Evolutionary conservation across 192 early-diverging fungal species (phyloP), one percentile per base, ranked within the genome.

Genomic region (Backusella parvicylindrica): DNA sequence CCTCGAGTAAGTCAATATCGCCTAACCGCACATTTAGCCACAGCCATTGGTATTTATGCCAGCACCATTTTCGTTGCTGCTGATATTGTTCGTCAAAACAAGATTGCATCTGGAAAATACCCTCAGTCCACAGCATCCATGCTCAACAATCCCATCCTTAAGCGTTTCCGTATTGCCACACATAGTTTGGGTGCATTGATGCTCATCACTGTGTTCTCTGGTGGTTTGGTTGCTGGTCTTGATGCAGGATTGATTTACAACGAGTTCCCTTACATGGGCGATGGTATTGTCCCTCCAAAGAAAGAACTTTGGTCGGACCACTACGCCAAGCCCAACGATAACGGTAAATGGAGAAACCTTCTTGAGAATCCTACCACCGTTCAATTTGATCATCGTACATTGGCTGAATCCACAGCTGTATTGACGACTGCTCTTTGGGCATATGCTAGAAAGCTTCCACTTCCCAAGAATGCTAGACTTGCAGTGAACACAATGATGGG

Each of bases 221-320:
- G 96, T 67, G 97, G 93, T 28, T 92, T 97, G 81, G 97, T 99
- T 9, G 97, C 97, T 49, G 97, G 97, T 18, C 85, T 99, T 30
- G 97, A 99, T 79, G 97, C 97, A 37, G 97, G 98, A 9, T 84
- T 99, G 31, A 89, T 98, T 64, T 99, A 98, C 86, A 96, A 99
- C 84, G 95, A 97, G 86, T 99, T 95, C 79, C 98, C 98, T 2
- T 85, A 86, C 64, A 99, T 99, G 98, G 98, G 96, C 64, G 84
- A 86, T 33, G 88, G 91, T 9, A 73, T 96, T n/a, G 81, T 95
- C 18, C 97, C 96, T 37, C 92, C 92, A 15, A 84, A 79, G 30
- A 77, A 81, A 3, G 92, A 95, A 68, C 86, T 95, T 15, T 86
- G 79, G 76, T 84, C 87, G 8, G 67, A 72, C 31, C 47, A 81